phyloP scores from a whole-genome alignment of 495 filamentous ascomycete genomes.

The Aspergillus sclerotiicarbonarius region DNA sequence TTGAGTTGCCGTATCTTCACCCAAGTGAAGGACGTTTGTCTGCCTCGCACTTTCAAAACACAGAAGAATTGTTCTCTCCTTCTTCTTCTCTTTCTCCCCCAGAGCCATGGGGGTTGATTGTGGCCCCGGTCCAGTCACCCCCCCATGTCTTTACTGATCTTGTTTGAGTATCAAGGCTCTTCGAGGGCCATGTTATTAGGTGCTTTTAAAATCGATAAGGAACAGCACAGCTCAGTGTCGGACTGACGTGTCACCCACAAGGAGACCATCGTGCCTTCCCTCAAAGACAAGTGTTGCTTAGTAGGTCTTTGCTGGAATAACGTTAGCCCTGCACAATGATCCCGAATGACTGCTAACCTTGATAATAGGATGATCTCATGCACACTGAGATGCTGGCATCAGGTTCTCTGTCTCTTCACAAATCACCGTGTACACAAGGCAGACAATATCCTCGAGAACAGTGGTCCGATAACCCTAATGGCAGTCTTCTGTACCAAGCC shows the following conservation, averaged over 20 bases:
- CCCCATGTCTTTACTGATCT: background rate
- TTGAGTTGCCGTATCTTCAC: constrained; percentile 5
- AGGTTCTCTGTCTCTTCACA: background rate
- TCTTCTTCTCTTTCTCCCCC: background rate
- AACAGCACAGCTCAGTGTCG: background rate
- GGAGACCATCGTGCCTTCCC: background rate
- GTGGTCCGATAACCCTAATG: no score
- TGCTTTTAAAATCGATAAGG: background rate
- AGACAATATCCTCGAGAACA: no score
- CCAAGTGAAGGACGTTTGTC: constrained; percentile 9
- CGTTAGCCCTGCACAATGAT: background rate
- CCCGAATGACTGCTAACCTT: background rate
- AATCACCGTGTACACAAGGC: background rate
- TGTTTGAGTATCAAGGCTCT: background rate
- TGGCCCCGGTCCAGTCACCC: background rate
- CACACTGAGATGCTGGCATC: background rate
- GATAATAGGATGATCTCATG: background rate
- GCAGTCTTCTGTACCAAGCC: no score
- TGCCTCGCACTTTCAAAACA: constrained; percentile 5
- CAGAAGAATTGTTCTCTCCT: background rate
- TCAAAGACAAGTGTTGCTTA: background rate
- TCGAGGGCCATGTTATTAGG: background rate
- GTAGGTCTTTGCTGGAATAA: background rate
- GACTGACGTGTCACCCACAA: background rate
- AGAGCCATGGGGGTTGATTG: background rate